Base-by-base conservation (phyloP, 2,329 filamentous ascomycete species). In the Aspergillus nomiae region DNA sequence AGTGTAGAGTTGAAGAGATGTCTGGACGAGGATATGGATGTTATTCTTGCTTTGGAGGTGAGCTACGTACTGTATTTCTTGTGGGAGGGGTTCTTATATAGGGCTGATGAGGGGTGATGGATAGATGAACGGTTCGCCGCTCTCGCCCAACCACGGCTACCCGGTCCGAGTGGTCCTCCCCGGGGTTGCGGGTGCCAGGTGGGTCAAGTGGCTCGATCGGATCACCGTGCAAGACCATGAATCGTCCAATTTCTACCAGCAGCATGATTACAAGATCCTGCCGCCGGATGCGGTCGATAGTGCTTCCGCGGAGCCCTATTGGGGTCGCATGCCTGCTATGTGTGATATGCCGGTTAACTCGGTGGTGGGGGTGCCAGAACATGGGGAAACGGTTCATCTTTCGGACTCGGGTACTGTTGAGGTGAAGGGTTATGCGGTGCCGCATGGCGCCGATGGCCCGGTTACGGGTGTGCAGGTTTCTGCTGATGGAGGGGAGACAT, bases 241-340 rank as follows among this genome's bases (percentile, higher is more conserved):
- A 67, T 84, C 81, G 26, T 73, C 75, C 5, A 87, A 86, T 66
- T 82, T 83, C 71, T 88, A 88, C 69, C 85, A 87, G 73, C 82
- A 84, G 62, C 80, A 78, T 56, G 86, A 88, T 73, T 88, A 88
- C 76, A 88, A 87, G 71, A 78, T 86, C 34, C 75, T 88, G 8
- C 85, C 85, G 1, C 83, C 82, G 0, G 79, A 85, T 41, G 84
- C 80, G 0, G 76, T 78, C 12, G 81, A 80, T 58, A 77, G 75
- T 56, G 79, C 83, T 56, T 78, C 80, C 19, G 86, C 86, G 3
- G 80, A 83, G 65, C 74, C 78, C 50, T 87, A 81, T 71, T 88
- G 86, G 86, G 71, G 76, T 26, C 76, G 73, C 19, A 79, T 82
- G 1, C 80, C 82, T 0, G 76, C 86, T 3, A 77, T 88, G 59